Conservation (phyloP, 108 stramenopile species). For the Nitzschia palea region DNA sequence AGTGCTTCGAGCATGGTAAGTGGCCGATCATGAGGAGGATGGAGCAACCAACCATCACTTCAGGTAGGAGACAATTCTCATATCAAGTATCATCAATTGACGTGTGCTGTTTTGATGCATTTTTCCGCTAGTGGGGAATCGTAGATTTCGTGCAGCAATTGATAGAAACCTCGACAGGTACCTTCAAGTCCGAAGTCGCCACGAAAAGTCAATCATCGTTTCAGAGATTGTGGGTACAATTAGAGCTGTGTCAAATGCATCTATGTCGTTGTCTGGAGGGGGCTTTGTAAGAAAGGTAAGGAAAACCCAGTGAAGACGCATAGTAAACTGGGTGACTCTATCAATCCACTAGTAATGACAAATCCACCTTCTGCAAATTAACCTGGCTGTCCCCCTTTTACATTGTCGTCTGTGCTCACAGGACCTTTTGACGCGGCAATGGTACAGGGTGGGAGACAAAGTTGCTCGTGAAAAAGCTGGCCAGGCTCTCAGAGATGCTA, state of each 20-base stretch:
- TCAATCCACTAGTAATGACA: too few species aligned
- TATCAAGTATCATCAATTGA: too few species aligned
- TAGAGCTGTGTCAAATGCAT: background rate
- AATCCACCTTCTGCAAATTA: background rate
- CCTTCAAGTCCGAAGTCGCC: conserved; percentile 12
- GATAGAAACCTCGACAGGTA: conserved; percentile 21
- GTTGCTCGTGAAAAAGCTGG: conserved; percentile 22
- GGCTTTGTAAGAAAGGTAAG: conserved; percentile 25
- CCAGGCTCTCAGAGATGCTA: conserved; percentile 23
- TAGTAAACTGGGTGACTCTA: too few species aligned
- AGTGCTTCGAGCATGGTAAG: conserved; percentile 26
- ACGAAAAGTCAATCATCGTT: conserved; percentile 25
- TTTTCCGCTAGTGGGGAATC: conserved; percentile 15
- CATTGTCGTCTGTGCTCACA: background rate
- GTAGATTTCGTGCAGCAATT: conserved; percentile 25
- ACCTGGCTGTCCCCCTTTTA: background rate
- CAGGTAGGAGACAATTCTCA: too few species aligned
- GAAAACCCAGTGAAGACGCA: too few species aligned
- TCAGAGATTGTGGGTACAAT: conserved; percentile 11
- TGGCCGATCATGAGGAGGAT: background rate
- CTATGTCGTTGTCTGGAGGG: background rate
- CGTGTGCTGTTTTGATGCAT: background rate
- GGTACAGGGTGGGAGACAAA: conserved; percentile 15
- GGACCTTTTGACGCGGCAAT: conserved; percentile 21
- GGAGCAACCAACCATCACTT: background rate